These are phyloP conservation scores for Ophiosphaerella narmari DNA, from an alignment of 2,329 filamentous ascomycete genomes.

Conservation along the genomic window DNA sequence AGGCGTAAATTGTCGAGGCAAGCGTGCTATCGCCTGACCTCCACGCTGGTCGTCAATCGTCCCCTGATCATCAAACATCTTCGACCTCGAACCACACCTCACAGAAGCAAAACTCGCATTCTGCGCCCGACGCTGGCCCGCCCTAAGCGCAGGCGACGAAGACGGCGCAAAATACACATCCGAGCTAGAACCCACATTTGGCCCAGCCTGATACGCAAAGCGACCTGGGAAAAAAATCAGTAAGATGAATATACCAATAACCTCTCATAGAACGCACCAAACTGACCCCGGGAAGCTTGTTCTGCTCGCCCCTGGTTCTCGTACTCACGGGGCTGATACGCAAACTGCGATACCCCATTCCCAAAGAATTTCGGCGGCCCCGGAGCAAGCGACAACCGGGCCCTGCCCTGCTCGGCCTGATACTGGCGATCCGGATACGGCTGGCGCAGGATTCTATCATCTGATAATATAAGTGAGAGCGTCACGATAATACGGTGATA, in stretches of 20 bases:
- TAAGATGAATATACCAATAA: not conserved
- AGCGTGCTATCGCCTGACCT: not conserved
- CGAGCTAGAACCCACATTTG: constrained; percentile 35
- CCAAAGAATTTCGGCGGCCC: constrained; percentile 14
- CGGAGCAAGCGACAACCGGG: constrained; percentile 46
- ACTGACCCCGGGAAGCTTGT: constrained; percentile 2
- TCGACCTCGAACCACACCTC: not conserved
- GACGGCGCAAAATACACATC: constrained; percentile 30
- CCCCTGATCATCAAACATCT: not conserved
- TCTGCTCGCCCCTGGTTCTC: constrained; percentile 4
- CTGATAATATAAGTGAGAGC: constrained; percentile 22
- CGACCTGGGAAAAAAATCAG: constrained; percentile 11
- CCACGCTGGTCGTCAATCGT: not conserved
- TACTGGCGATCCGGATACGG: constrained; percentile 39
- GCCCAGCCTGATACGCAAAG: constrained; percentile 27
- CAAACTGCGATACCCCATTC: constrained; percentile 5
- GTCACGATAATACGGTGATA: not conserved
- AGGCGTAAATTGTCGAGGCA: not conserved
- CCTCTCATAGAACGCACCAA: constrained; percentile 7
- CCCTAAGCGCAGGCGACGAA: constrained; percentile 49
- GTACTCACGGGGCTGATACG: not conserved
- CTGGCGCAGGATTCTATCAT: constrained; percentile 40
- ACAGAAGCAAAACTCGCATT: not conserved
- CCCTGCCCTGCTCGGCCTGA: constrained; percentile 41
- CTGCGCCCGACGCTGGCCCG: constrained; percentile 36